Conservation (phyloP, 1,284 basidiomycete genomes). For the Cerrena zonata region DNA sequence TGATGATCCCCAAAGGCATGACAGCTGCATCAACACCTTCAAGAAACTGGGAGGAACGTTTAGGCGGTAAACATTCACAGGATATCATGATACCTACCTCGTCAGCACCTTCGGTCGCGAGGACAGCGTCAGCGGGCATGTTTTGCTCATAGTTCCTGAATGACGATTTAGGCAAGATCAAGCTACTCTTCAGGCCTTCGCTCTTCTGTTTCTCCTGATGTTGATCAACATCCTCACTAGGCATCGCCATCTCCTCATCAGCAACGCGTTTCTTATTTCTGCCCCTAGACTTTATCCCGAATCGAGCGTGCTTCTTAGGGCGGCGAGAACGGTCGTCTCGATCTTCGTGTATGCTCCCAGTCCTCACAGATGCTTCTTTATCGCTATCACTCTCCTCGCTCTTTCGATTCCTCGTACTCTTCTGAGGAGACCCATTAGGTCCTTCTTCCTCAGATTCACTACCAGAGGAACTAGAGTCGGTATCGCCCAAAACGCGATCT, state of each 20-base stretch:
- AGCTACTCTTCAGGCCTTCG: conserved; percentile 15
- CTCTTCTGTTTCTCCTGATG: conserved; percentile 19
- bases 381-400: conserved; percentile 23
- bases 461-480: conserved; percentile 36
- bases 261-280: conserved; percentile 14
- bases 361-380: conserved; percentile 31
- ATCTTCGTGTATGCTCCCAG: conserved; percentile 25
- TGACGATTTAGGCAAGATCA: conserved; percentile 25
- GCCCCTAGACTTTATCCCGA: conserved; percentile 14
- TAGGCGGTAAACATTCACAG: not conserved
- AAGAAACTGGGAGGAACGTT: conserved; percentile 47
- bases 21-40: conserved; percentile 68
- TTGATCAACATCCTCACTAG: conserved; percentile 16
- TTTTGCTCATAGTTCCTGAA: conserved; percentile 58
- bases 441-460: conserved; percentile 36
- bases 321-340: conserved; percentile 21
- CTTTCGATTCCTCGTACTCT: conserved; percentile 14
- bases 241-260: conserved; percentile 37
- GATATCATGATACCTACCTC: conserved; percentile 39
- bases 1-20: conserved; percentile 86
- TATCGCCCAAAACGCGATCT: conserved; percentile 60
- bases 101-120: conserved; percentile 64
- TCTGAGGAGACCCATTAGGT: conserved; percentile 15
- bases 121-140: conserved; percentile 78
- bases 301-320: conserved; percentile 15